phyloP scores from a whole-genome alignment of 441 rosid species.

The Mallotus japonicus region DNA sequence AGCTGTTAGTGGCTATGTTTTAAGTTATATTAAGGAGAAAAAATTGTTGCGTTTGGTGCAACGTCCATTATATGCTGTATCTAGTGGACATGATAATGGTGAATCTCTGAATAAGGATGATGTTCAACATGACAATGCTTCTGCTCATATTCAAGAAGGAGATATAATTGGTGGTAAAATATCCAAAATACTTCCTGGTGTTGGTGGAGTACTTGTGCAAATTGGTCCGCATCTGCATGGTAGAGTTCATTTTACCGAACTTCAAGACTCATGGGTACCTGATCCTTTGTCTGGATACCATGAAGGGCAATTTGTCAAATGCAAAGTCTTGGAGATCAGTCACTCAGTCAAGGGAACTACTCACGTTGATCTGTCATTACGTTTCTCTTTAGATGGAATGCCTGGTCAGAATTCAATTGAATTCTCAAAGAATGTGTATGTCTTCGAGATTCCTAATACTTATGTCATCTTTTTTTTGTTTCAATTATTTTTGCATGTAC shows the following conservation, averaged over 20 bases:
- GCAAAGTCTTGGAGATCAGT: constrained; percentile 85
- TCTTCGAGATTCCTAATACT: constrained; percentile 12
- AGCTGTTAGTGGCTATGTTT: constrained; percentile 64
- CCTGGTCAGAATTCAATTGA: constrained; percentile 38
- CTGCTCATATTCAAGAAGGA: constrained; percentile 66
- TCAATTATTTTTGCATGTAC: neutral
- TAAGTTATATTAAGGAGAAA: constrained; percentile 66
- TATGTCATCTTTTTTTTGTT: neutral
- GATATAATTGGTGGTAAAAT: constrained; percentile 85
- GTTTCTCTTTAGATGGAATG: constrained; percentile 67
- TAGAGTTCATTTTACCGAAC: constrained; percentile 86
- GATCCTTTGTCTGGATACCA: constrained; percentile 68
- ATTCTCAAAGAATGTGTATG: constrained; percentile 49
- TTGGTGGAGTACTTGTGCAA: constrained; percentile 87
- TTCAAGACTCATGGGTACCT: constrained; percentile 65
- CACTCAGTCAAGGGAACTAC: constrained; percentile 57
- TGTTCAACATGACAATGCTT: constrained; percentile 33
- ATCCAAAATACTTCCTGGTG: constrained; percentile 67
- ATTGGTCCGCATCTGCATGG: constrained; percentile 81
- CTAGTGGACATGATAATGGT: constrained; percentile 29
- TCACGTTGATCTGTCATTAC: constrained; percentile 79
- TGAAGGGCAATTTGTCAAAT: constrained; percentile 90
- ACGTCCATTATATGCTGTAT: constrained; percentile 41
- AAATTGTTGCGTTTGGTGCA: constrained; percentile 66
- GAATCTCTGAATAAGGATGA: constrained; percentile 30